Conservation (phyloP, 768 basidiomycete species). For the Sutorius australiensis region DNA sequence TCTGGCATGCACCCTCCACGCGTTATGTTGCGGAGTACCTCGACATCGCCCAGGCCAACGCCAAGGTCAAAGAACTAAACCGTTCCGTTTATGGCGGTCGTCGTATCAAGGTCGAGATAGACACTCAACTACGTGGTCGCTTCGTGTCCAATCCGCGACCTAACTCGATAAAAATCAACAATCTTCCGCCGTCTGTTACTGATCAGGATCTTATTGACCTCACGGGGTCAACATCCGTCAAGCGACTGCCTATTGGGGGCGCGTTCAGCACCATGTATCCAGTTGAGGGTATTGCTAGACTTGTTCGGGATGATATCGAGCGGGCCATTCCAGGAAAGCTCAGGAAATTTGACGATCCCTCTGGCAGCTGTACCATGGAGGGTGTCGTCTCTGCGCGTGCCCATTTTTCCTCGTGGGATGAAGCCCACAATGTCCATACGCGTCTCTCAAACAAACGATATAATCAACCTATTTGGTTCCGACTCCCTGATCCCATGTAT, state of each 20-base stretch:
- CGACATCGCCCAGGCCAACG: slow-evolving; percentile 16
- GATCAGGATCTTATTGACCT: slow-evolving; percentile 28
- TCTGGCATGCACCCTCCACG: slow-evolving; percentile 49
- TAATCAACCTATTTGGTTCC: slow-evolving; percentile 35
- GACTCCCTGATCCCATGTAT: slow-evolving; percentile 46
- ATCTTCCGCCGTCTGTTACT: slow-evolving; percentile 33
- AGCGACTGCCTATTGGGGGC: slow-evolving; percentile 25
- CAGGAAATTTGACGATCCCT: slow-evolving; percentile 26
- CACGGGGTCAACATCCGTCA: slow-evolving; percentile 27
- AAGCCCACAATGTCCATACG: slow-evolving; percentile 39
- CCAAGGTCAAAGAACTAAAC: slow-evolving; percentile 38
- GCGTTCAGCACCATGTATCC: slow-evolving; percentile 17
- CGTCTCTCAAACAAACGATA: slow-evolving; percentile 34
- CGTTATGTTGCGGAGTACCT: slow-evolving; percentile 44
- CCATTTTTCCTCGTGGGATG: slow-evolving; percentile 48
- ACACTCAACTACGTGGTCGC: slow-evolving; percentile 35
- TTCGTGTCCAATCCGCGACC: slow-evolving; percentile 24
- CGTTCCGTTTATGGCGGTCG: slow-evolving; percentile 36
- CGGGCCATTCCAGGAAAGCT: slow-evolving; percentile 15
- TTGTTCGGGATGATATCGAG: slow-evolving; percentile 26
- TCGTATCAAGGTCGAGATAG: slow-evolving; percentile 45
- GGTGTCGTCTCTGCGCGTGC: slow-evolving; percentile 37
- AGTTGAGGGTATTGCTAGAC: slow-evolving; percentile 16
- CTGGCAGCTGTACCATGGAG: slow-evolving; percentile 21
- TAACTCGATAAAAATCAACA: slow-evolving; percentile 41